A percentile compares a stretch with the other conserved stretches of the same genome.
phyloP scores from a whole-genome alignment of 1,284 basidiomycete genomes.

The Ustanciosporium gigantosporum region DNA sequence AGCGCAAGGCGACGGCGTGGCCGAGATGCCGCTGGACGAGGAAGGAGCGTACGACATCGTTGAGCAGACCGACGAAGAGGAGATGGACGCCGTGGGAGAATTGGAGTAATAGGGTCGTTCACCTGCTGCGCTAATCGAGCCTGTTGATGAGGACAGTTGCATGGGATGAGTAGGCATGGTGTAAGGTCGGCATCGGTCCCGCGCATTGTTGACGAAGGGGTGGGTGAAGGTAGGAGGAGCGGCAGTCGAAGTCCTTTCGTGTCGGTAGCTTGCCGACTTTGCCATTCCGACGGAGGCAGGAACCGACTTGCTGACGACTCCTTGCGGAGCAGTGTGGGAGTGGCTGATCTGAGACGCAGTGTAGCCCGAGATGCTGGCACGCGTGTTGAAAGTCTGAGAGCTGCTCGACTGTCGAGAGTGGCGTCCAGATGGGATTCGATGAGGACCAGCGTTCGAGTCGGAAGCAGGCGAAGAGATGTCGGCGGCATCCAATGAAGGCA shows the following conservation, averaged over 20 bases:
- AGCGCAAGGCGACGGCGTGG: constrained; percentile 42
- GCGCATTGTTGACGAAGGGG: constrained; percentile 31
- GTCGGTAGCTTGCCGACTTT: constrained; percentile 37
- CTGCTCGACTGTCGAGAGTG: constrained; percentile 34
- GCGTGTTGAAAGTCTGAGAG: constrained; percentile 18
- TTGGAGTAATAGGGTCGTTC: constrained; percentile 19
- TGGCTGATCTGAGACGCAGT: constrained; percentile 5
- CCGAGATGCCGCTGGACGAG: constrained; percentile 8
- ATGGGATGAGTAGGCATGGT: constrained; percentile 39
- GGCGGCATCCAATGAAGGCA: constrained; percentile 25
- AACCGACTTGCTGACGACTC: constrained; percentile 18
- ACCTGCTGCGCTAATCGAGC: constrained; percentile 1
- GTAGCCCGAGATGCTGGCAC: constrained; percentile 43
- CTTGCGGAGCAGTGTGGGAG: constrained; percentile 5
- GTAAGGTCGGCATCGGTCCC: constrained; percentile 42
- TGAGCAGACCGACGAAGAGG: constrained; percentile 37
- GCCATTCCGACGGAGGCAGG: constrained; percentile 23
- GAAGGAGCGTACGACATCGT: constrained; percentile 26
- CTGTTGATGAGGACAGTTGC: constrained; percentile 16
- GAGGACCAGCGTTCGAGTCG: constrained; percentile 31
- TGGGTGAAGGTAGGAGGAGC: constrained; percentile 28
- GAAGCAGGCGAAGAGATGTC: constrained; percentile 29
- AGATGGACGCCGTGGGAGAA: constrained; percentile 34
- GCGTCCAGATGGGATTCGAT: constrained; percentile 15
- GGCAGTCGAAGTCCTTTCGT: constrained; percentile 8